Base-by-base conservation (phyloP, 305 asterid species). In the Fraxinus ornus region DNA sequence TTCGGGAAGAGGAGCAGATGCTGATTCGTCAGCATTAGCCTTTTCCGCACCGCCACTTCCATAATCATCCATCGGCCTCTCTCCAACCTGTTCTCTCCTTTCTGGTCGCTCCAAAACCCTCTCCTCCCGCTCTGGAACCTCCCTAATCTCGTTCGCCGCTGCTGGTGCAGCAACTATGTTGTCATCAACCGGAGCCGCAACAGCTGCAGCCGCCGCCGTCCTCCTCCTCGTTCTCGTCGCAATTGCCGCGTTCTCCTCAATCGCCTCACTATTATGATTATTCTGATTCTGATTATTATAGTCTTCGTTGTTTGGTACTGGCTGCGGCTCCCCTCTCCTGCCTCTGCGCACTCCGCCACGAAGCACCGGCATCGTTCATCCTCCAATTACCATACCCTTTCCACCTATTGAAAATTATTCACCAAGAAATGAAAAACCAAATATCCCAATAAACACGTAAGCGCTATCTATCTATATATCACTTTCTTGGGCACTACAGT, bases 281-380 rank as follows among this genome's bases (percentile, higher is more conserved):
- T 73, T 76, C 77, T 7, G 84, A n/a, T 55, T 84, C 80, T 19
- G 83, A 72, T 75, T 78, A 77, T 71, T 78, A 49, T 78, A 39
- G 60, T 32, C 57, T 47, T 47, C 60, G 86, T 84, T 80, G 83
- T 78, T 79, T 57, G 70, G 83, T 83, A 84, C 78, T 79, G 81
- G 77, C 75, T 75, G 85, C 66, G 75, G 85, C 83, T 84, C 87
- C 79, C 89, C 82, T 86, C 91, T 86, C 86, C 95, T 86, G 81
- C 94, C 97, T 88, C 95, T 84, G 88, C 95, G 90, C 87, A 44
- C 90, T 88, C 93, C 94, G 75, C 92, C 90, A 90, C 92, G 94
- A 89, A 81, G 85, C 85, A 47, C 57, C 57, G 93, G 93, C 97
- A 93, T 93, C 88, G 86, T 90, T 91, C 97, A 93, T 91, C 89